These are phyloP conservation scores for Colletotrichum destructivum DNA, from an alignment of 2,329 filamentous ascomycete species.

Conservation along the genomic window DNA sequence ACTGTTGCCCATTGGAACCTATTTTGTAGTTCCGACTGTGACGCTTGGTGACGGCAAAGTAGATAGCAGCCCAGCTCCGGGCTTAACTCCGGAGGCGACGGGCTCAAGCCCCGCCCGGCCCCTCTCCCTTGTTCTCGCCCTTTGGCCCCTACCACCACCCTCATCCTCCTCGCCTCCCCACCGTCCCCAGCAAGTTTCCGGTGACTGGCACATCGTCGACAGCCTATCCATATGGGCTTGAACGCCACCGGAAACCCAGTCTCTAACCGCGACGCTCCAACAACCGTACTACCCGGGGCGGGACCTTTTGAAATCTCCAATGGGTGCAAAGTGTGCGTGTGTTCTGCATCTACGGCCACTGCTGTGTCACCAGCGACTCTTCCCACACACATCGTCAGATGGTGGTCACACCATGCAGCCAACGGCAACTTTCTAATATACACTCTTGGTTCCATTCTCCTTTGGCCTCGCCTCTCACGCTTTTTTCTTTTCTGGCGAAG, in stretches of 20 bases:
- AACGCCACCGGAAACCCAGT: neutral
- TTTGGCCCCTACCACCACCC: neutral
- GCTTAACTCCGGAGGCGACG: constrained; percentile 26
- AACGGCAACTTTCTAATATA: constrained; percentile 6
- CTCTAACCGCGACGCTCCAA: neutral
- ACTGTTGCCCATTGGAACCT: neutral
- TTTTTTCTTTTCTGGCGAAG: neutral
- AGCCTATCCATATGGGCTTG: neutral
- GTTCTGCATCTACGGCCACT: neutral
- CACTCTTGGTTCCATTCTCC: neutral
- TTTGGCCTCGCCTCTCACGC: too few relatives aligned
- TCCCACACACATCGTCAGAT: neutral
- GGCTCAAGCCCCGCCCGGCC: neutral
- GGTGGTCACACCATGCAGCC: constrained; percentile 10
- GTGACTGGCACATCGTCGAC: constrained; percentile 18
- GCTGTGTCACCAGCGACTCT: constrained; percentile 8
- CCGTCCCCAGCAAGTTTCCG: constrained; percentile 27
- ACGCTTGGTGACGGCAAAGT: neutral
- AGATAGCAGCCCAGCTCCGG: neutral
- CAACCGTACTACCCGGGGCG: constrained; percentile 1
- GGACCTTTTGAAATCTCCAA: neutral
- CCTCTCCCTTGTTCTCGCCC: too few relatives aligned
- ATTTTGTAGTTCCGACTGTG: neutral
- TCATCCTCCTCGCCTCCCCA: neutral
- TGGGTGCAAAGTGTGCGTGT: neutral